A percentile compares a stretch with the other conserved stretches of the same genome.
phyloP scores from a whole-genome alignment of 768 basidiomycete genomes.

The Naganishia vaughanmartiniae region DNA sequence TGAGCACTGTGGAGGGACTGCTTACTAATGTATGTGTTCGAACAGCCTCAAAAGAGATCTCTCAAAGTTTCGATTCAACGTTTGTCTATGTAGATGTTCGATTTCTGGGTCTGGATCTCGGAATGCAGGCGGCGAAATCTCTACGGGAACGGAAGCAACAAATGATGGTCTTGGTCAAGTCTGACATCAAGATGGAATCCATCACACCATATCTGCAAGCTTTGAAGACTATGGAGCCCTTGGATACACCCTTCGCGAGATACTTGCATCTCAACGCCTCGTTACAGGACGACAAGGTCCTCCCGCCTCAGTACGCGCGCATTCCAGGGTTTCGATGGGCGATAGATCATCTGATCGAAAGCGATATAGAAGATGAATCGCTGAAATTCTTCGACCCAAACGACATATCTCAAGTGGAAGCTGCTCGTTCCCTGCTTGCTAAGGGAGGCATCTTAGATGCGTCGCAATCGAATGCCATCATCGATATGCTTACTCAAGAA shows the following conservation, averaged over 20 bases:
- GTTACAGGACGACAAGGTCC: neutral
- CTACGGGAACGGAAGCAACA: neutral
- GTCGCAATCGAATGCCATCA: neutral
- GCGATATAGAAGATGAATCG: neutral
- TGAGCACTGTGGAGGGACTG: neutral
- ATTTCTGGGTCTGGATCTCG: neutral
- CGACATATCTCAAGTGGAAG: neutral
- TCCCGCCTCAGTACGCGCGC: neutral
- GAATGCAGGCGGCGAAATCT: neutral
- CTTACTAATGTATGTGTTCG: neutral
- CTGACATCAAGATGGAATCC: neutral
- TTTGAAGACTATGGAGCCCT: neutral
- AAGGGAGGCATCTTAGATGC: neutral
- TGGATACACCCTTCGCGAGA: neutral
- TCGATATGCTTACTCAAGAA: slow-evolving; percentile 3
- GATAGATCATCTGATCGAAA: neutral
- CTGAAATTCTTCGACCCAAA: neutral
- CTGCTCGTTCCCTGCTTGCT: neutral
- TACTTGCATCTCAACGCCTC: neutral
- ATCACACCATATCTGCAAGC: neutral
- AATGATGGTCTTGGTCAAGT: neutral
- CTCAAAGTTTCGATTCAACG: neutral
- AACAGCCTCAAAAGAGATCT: neutral
- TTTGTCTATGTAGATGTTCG: neutral
- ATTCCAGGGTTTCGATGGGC: neutral